phyloP scores from a whole-genome alignment of 306 rosid genomes.

The Senna tora region DNA sequence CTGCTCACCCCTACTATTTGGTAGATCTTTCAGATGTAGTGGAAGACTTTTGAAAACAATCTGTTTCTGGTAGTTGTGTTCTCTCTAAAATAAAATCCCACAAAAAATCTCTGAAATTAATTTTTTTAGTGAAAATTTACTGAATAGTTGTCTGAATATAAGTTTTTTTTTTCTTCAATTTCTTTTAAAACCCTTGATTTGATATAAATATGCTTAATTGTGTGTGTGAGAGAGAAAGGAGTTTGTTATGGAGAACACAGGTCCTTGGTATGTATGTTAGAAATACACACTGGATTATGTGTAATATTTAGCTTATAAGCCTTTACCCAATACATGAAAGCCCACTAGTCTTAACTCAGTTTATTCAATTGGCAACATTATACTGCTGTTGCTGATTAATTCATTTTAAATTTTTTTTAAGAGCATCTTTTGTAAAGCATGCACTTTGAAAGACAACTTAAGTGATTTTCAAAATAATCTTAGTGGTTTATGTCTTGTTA shows the following conservation, averaged over 20 bases:
- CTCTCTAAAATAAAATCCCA: constrained; percentile 4
- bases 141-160: constrained; percentile 10
- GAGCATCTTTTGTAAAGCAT: neutral
- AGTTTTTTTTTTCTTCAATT: constrained; percentile 2
- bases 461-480: neutral
- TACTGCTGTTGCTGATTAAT: neutral
- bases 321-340: neutral
- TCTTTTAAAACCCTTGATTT: constrained; percentile 9
- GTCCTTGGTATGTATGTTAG: too few species aligned
- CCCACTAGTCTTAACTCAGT: neutral
- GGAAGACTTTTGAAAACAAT: constrained; percentile 3
- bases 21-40: constrained; percentile 17
- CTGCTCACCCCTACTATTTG: too few species aligned
- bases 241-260: constrained; percentile 3
- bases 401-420: neutral
- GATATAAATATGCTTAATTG: neutral
- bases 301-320: neutral
- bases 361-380: neutral
- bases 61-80: constrained; percentile 10
- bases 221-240: neutral
- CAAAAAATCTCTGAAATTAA: constrained; percentile 16
- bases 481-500: neutral
- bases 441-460: neutral
- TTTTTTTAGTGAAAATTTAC: constrained; percentile 3
- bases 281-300: neutral